Evolutionary conservation across 371 early-diverging fungal genomes (phyloP), one percentile per base, ranked within the genome.

Genomic region (Syncephalis plumigaleata): DNA sequence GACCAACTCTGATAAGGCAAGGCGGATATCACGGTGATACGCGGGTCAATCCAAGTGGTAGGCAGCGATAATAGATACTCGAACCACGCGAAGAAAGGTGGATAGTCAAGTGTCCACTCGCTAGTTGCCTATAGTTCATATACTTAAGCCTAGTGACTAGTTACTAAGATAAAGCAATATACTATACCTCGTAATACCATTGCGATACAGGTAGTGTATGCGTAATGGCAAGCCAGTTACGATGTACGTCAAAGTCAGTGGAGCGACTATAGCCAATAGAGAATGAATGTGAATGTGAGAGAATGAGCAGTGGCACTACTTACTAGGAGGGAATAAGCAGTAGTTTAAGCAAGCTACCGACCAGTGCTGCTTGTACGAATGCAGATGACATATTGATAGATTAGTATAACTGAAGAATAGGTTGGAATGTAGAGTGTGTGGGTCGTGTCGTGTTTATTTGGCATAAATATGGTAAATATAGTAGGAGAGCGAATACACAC

Each of bases 171-270:
- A 17, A 16, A 18, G 13, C 1, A 45, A 42, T 38, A 31, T n/a
- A 9, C 24, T 9, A n/a, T 66, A 84, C 84, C 65, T 93, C 92
- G 54, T 64, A 68, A 56, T 96, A 96, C 97, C 97, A 96, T 49
- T 77, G 45, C 9, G 62, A 57, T 21, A 89, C 58, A 2, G 94
- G 89, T 18, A 90, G 64, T 43, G 75, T 73, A 52, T 79, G 66
- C 3, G 97, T 96, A 49, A 96, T 84, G 27, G 94, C 94, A 21
- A 96, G 72, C 97, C 97, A 96, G 64, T 96, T 93, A 47, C 97
- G 75, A 66, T 96, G 97, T 3, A 96, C 97, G 61, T 96, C 97
- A 71, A 96, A 96, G 68, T 96, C 97, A 13, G 97, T 96, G 26
- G 95, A 94, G 50, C 73, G 74, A 61, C 85, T n/a, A n/a, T 83